Evolutionary conservation across 768 basidiomycete genomes (phyloP), one percentile per base, ranked within the genome.

Genomic region (Mycena rebaudengoi): DNA sequence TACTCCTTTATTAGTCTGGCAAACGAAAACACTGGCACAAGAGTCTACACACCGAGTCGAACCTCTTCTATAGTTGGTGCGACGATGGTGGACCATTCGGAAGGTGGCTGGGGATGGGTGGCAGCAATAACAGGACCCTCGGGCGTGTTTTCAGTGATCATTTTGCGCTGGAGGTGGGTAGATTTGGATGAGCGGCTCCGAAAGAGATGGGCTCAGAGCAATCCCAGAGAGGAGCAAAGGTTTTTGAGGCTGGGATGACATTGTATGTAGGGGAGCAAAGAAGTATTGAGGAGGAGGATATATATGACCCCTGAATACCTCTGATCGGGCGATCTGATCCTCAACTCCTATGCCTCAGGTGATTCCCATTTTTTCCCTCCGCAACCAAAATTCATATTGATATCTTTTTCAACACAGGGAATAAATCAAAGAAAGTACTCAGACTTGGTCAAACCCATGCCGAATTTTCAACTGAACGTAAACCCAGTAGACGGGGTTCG

Each of bases 281-380:
- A 37, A 37, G 11, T 10, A 37, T 10, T 37, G 11, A 18, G 35
- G 35, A 37, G 18, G 35, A n/a, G n/a, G n/a, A n/a, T n/a, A n/a
- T n/a, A n/a, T n/a, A n/a, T n/a, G n/a, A n/a, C n/a, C n/a, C n/a
- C n/a, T n/a, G n/a, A n/a, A n/a, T n/a, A n/a, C n/a, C 72, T 92
- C 91, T 0, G 85, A 87, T 70, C 89, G 89, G 0, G 92, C 92
- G 6, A 84, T 78, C 37, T 85, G 79, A 5, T 89, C 92, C 75
- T 89, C 90, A 30, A 82, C n/a, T n/a, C n/a, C n/a, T n/a, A n/a
- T n/a, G n/a, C n/a, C n/a, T n/a, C n/a, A n/a, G n/a, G n/a, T n/a
- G n/a, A n/a, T n/a, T n/a, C n/a, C n/a, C n/a, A n/a, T n/a, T n/a
- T n/a, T n/a, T n/a, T n/a, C n/a, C n/a, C n/a, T n/a, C n/a, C n/a